A percentile compares a stretch with the other conserved stretches of the same genome.
Conservation (phyloP, 495 filamentous ascomycete species). For the Penicillium robsamsonii region DNA sequence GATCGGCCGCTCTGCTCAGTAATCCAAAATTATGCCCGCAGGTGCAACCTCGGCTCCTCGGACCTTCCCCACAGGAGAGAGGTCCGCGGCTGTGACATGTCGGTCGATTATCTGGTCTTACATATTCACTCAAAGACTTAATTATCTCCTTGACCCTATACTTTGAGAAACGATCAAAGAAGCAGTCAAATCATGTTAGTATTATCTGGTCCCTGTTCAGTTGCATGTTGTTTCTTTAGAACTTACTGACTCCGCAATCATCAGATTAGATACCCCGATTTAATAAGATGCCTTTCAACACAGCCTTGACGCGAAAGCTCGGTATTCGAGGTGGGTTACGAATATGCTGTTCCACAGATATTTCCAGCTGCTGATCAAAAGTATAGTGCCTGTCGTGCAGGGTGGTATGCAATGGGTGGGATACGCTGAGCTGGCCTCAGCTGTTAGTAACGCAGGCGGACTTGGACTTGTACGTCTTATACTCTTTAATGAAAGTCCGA, state of each 20-base stretch:
- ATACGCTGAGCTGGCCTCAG: slow-evolving; percentile 88
- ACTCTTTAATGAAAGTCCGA: neutral
- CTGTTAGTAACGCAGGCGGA: slow-evolving; percentile 93
- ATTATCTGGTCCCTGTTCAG: neutral
- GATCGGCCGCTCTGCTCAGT: slow-evolving; percentile 4
- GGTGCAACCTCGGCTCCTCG: slow-evolving; percentile 38
- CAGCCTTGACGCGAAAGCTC: slow-evolving; percentile 81
- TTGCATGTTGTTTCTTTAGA: neutral
- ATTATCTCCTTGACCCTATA: neutral
- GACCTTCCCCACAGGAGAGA: slow-evolving; percentile 28
- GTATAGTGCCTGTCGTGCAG: slow-evolving; percentile 88
- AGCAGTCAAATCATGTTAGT: neutral
- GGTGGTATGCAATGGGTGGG: slow-evolving; percentile 94
- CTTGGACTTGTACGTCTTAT: slow-evolving; percentile 66
- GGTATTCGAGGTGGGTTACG: slow-evolving; percentile 71
- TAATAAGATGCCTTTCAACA: slow-evolving; percentile 81
- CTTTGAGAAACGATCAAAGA: neutral
- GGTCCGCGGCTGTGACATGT: slow-evolving; percentile 27
- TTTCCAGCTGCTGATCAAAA: slow-evolving; percentile 15
- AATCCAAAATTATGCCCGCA: slow-evolving; percentile 11
- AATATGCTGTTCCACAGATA: neutral
- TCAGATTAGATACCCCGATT: slow-evolving; percentile 5
- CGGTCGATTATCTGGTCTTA: slow-evolving; percentile 18
- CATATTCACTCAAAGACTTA: slow-evolving; percentile 1
- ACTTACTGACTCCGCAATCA: slow-evolving; percentile 1